Percentiles rank a stretch among this genome's conserved stretches.
phyloP scores from a whole-genome alignment of 116 monocot species.

The Trichopus zeylanicus region DNA sequence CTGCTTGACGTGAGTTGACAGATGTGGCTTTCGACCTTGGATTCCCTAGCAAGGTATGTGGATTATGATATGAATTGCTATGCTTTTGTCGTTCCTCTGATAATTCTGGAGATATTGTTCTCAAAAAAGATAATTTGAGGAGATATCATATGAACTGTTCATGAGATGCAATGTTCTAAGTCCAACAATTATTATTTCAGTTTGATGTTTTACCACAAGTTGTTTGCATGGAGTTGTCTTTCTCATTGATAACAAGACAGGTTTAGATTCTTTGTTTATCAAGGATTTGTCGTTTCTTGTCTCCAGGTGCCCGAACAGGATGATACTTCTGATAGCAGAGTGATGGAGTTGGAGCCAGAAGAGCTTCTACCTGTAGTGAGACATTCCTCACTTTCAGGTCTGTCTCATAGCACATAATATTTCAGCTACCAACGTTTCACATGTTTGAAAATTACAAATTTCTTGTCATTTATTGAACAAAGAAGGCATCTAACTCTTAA shows the following conservation, averaged over 20 bases:
- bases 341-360: slow-evolving; percentile 3
- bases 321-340: background rate
- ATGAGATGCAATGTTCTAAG: too few species aligned
- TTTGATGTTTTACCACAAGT: background rate
- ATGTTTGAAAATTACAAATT: background rate
- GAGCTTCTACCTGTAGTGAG: background rate
- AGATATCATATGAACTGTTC: background rate
- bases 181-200: too few species aligned
- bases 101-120: background rate
- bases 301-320: background rate
- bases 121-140: too few species aligned
- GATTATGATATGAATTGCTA: background rate
- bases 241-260: background rate
- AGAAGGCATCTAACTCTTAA: too few species aligned
- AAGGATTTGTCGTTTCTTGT: background rate
- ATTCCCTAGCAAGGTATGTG: background rate
- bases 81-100: background rate
- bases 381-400: background rate
- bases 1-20: slow-evolving; percentile 7
- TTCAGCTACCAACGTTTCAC: background rate
- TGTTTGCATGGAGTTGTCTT: too few species aligned
- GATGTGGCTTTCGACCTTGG: slow-evolving; percentile 3
- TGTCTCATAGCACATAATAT: background rate
- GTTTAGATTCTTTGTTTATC: background rate
- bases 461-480: background rate